Conservation (phyloP, 805 yeast genomes). For the Lachancea fermentati region DNA sequence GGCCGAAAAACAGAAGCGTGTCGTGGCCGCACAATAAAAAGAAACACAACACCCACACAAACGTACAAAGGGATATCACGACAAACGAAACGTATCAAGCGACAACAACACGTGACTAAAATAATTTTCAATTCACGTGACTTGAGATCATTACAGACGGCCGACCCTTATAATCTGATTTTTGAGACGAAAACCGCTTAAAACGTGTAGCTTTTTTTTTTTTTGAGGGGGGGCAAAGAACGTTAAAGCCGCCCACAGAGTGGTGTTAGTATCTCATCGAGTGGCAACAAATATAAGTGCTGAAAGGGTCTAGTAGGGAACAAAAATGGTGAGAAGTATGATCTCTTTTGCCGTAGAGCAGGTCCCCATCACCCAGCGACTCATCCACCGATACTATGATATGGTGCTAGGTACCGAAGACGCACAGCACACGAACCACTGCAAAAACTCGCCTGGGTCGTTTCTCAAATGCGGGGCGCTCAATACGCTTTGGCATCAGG, state of each 20-base stretch:
- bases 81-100: not conserved
- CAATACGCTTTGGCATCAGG: not conserved
- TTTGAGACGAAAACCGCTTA: too few species aligned
- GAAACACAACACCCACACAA: too few species aligned
- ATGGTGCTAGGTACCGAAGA: conserved; percentile 9
- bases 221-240: not conserved
- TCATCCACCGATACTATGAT: conserved; percentile 20
- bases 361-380: conserved; percentile 20
- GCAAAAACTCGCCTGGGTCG: not conserved
- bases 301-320: too few species aligned
- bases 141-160: too few species aligned
- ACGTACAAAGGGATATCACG: not conserved
- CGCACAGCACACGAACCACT: not conserved
- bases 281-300: too few species aligned
- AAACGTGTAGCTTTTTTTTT: too few species aligned
- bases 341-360: not conserved
- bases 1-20: too few species aligned
- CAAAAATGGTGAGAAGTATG: not conserved
- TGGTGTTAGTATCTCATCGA: too few species aligned
- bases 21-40: not conserved
- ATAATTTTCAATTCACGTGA: too few species aligned
- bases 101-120: not conserved
- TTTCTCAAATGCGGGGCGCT: conserved; percentile 1
- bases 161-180: too few species aligned
- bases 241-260: not conserved